phyloP scores from a whole-genome alignment of 2,329 filamentous ascomycete species.

The Cadophora gregata region DNA sequence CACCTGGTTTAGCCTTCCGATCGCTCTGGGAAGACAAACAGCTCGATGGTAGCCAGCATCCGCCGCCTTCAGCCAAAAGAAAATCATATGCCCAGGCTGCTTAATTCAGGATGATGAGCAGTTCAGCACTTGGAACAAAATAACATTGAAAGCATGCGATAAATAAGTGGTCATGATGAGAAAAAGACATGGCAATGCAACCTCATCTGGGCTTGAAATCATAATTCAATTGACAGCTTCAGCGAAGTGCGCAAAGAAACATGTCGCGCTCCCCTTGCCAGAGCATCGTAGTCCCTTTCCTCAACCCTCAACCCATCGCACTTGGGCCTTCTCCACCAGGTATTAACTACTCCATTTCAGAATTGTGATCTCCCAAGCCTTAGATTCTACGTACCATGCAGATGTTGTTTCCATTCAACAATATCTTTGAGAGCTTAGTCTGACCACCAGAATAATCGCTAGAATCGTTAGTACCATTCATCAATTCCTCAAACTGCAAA shows the following conservation, averaged over 20 bases:
- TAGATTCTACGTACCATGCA: conserved; percentile 77
- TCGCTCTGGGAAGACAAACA: too few species aligned
- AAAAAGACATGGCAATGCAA: not conserved
- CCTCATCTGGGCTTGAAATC: not conserved
- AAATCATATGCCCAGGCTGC: not conserved
- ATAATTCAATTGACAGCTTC: not conserved
- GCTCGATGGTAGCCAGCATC: too few species aligned
- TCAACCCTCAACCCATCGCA: conserved; percentile 15
- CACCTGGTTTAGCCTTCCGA: too few species aligned
- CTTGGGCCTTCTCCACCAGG: conserved; percentile 76
- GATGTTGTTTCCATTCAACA: conserved; percentile 97
- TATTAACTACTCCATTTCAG: conserved; percentile 62
- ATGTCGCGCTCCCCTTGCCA: not conserved
- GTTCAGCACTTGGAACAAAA: not conserved
- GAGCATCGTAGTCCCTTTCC: not conserved
- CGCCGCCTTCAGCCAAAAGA: too few species aligned
- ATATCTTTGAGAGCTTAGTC: conserved; percentile 89
- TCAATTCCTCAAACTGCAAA: conserved; percentile 8
- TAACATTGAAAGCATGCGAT: not conserved
- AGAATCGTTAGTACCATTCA: conserved; percentile 48
- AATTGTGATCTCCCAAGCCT: not conserved
- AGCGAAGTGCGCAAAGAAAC: not conserved
- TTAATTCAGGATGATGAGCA: not conserved
- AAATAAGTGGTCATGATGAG: not conserved
- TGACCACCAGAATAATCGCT: conserved; percentile 92